Conservation (phyloP, 2,329 filamentous ascomycete genomes). For the Penicillium concentricum region DNA sequence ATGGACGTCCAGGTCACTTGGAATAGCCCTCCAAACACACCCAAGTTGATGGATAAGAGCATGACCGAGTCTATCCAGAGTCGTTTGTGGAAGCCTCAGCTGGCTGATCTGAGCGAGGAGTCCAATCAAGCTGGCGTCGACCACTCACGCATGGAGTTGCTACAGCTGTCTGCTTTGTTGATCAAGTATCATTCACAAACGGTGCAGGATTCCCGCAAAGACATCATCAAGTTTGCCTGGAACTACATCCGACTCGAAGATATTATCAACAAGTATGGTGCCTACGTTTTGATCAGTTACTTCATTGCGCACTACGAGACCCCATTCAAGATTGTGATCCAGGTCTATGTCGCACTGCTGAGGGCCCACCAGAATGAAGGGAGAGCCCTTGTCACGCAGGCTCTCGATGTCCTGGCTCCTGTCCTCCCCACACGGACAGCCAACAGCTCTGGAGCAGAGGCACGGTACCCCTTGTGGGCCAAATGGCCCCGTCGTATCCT, state of each 20-base stretch:
- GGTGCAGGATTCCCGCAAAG: constrained; percentile 88
- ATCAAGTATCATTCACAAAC: constrained; percentile 91
- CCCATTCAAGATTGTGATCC: constrained; percentile 89
- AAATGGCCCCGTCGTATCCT: constrained; percentile 86
- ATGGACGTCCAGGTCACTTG: constrained; percentile 92
- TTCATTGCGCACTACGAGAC: constrained; percentile 98
- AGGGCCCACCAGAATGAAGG: constrained; percentile 95
- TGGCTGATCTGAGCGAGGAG: constrained; percentile 80
- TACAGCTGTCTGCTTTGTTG: constrained; percentile 91
- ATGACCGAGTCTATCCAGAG: constrained; percentile 89
- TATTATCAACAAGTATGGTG: constrained; percentile 97
- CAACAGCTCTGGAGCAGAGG: constrained; percentile 60
- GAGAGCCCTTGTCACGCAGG: constrained; percentile 86
- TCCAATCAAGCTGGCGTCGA: constrained; percentile 82
- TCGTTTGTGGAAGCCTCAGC: constrained; percentile 89
- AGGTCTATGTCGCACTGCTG: constrained; percentile 88
- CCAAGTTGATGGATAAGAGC: constrained; percentile 76
- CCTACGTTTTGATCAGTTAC: constrained; percentile 94
- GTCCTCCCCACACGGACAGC: constrained; percentile 76
- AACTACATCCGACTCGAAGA: constrained; percentile 98
- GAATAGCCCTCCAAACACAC: constrained; percentile 57
- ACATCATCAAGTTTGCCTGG: constrained; percentile 99
- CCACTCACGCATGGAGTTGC: constrained; percentile 90
- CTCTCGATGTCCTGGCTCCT: constrained; percentile 90
- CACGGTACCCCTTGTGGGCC: constrained; percentile 79